Conservation (phyloP, 1,284 basidiomycete genomes). For the Sporisorium iseilematis-ciliati region DNA sequence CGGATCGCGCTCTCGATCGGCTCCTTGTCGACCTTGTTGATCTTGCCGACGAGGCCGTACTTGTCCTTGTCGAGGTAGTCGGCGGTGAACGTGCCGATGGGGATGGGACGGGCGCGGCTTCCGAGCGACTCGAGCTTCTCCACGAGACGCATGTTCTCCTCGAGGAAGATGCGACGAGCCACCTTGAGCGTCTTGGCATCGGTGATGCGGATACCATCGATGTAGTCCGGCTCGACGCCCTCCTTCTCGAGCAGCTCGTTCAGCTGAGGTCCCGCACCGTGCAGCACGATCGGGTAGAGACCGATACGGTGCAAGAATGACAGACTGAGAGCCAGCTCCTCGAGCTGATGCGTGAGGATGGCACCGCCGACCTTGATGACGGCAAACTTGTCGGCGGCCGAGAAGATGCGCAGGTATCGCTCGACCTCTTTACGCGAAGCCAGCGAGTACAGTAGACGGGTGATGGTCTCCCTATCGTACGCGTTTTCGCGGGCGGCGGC, state of each 20-base stretch:
- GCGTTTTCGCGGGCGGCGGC: conserved; percentile 53
- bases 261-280: conserved; percentile 69
- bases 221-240: conserved; percentile 69
- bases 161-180: conserved; percentile 68
- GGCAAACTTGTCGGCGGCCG: conserved; percentile 68
- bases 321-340: conserved; percentile 68
- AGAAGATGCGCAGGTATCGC: conserved; percentile 69
- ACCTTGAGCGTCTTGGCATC: conserved; percentile 68
- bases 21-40: conserved; percentile 69
- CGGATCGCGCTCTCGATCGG: conserved; percentile 69
- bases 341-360: conserved; percentile 69
- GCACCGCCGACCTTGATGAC: conserved; percentile 70
- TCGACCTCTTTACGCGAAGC: conserved; percentile 70
- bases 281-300: conserved; percentile 68
- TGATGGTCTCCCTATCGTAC: conserved; percentile 67
- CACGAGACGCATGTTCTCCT: conserved; percentile 68
- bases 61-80: conserved; percentile 69
- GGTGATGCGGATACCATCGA: conserved; percentile 70
- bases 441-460: conserved; percentile 68
- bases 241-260: conserved; percentile 69
- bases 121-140: conserved; percentile 69
- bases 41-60: conserved; percentile 69
- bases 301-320: conserved; percentile 70
- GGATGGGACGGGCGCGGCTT: conserved; percentile 68
- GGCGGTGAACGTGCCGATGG: conserved; percentile 67